Conservation (phyloP, 192 early-diverging fungal species). For the Lobosporangium transversale region DNA sequence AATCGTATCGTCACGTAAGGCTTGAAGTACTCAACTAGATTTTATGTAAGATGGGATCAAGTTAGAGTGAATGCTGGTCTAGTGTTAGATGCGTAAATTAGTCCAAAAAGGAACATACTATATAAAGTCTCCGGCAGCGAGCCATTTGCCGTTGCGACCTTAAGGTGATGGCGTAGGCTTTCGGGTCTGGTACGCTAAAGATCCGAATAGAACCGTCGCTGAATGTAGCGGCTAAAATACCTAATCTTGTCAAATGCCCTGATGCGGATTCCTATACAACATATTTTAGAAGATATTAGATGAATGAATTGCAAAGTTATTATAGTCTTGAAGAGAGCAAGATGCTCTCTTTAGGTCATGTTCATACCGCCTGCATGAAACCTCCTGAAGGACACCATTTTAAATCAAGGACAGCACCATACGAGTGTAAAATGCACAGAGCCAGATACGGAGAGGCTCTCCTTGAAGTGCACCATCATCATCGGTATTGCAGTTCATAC, state of each 20-base stretch:
- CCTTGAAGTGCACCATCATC: conserved; percentile 24
- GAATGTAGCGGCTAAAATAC: conserved; percentile 32
- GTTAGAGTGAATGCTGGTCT: not conserved
- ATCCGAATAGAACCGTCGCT: conserved; percentile 39
- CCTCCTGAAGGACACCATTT: conserved; percentile 49
- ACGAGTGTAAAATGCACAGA: conserved; percentile 33
- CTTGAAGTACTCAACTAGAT: conserved; percentile 22
- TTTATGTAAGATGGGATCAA: not conserved
- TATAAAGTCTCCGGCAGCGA: conserved; percentile 18
- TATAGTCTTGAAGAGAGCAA: not conserved
- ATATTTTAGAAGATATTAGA: not conserved
- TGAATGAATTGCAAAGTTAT: not conserved
- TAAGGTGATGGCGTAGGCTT: conserved; percentile 3
- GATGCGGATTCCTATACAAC: not conserved
- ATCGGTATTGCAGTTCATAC: conserved; percentile 27
- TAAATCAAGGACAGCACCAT: conserved; percentile 44
- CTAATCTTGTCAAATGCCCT: conserved; percentile 11
- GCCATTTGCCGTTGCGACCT: not conserved
- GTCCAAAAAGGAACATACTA: conserved; percentile 3
- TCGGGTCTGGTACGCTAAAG: conserved; percentile 28
- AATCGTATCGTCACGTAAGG: conserved; percentile 35
- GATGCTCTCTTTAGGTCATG: not conserved
- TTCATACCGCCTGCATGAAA: conserved; percentile 28
- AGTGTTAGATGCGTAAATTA: not conserved
- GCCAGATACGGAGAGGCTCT: conserved; percentile 7